Evolutionary conservation across 352 stramenopile genomes (phyloP).

Genomic region (Globisporangium emineosum): DNA sequence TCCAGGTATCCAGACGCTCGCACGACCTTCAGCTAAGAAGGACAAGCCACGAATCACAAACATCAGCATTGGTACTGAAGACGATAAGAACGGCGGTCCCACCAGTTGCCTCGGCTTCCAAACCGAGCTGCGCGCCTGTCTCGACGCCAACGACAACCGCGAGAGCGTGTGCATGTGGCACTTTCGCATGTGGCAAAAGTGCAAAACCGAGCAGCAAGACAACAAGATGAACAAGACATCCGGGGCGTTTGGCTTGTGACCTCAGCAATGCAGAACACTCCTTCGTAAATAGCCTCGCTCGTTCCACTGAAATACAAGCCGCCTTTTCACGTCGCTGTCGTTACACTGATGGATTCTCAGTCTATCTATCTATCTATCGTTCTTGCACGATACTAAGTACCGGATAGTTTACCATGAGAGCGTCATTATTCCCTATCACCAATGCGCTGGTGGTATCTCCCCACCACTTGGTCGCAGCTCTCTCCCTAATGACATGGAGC

Average conservation of each 20-base stretch:
- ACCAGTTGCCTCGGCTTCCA: background rate
- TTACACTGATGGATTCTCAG: background rate
- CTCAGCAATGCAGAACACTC: background rate
- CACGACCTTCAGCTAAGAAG: background rate
- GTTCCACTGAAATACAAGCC: background rate
- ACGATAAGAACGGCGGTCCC: background rate
- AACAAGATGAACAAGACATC: background rate
- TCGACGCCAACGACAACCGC: slow-evolving; percentile 9
- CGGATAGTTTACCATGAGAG: too few relatives aligned
- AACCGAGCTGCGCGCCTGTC: slow-evolving; percentile 3
- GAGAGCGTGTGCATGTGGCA: slow-evolving; percentile 12
- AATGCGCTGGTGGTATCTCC: too few relatives aligned
- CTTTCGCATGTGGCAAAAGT: background rate
- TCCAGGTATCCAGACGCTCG: background rate
- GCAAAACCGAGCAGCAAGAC: background rate
- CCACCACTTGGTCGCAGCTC: background rate
- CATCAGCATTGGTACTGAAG: background rate
- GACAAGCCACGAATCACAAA: background rate
- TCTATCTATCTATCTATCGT: too few relatives aligned
- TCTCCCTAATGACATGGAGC: background rate
- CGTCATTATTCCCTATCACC: too few relatives aligned
- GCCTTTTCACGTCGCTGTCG: background rate
- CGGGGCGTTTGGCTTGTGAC: background rate
- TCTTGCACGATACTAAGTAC: too few relatives aligned
- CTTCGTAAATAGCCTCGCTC: background rate